Evolutionary conservation across 495 filamentous ascomycete genomes (phyloP).

Genomic region (Penicillium soppii): DNA sequence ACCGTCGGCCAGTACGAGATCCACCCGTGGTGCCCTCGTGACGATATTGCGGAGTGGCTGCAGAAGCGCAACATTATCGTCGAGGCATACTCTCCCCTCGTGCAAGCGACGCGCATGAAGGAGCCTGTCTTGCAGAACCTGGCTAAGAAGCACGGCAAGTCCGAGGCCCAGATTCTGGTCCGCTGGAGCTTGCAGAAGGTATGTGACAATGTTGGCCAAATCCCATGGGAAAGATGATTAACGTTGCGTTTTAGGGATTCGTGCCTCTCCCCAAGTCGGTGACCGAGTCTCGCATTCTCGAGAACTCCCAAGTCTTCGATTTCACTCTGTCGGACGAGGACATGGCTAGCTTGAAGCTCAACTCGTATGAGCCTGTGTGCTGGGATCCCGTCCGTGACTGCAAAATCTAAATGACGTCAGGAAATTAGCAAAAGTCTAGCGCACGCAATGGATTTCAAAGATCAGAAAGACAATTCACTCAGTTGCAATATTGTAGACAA

Average conservation of each 20-base stretch:
- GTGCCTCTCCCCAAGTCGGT: constrained; percentile 65
- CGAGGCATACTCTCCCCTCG: constrained; percentile 79
- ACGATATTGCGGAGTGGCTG: constrained; percentile 77
- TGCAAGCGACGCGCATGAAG: constrained; percentile 63
- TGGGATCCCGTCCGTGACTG: constrained; percentile 70
- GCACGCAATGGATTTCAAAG: neutral
- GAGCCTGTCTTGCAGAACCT: constrained; percentile 61
- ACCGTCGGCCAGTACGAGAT: constrained; percentile 87
- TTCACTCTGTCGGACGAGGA: constrained; percentile 69
- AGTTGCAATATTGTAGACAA: too few relatives aligned
- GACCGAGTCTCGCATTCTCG: constrained; percentile 57
- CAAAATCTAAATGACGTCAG: constrained; percentile 20
- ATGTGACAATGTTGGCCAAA: constrained; percentile 7
- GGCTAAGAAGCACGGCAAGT: constrained; percentile 69
- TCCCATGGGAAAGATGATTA: constrained; percentile 30
- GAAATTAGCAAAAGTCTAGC: constrained; percentile 20
- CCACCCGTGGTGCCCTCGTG: constrained; percentile 81
- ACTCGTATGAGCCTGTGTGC: constrained; percentile 58
- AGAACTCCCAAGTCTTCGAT: constrained; percentile 78
- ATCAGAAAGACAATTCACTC: too few relatives aligned
- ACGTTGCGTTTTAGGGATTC: constrained; percentile 60
- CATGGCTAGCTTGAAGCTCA: constrained; percentile 54
- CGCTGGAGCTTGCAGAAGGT: constrained; percentile 87
- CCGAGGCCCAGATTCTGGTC: constrained; percentile 73
- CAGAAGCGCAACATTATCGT: constrained; percentile 64